phyloP scores from a whole-genome alignment of 2,329 filamentous ascomycete species.

The Neofusicoccum cordaticola region DNA sequence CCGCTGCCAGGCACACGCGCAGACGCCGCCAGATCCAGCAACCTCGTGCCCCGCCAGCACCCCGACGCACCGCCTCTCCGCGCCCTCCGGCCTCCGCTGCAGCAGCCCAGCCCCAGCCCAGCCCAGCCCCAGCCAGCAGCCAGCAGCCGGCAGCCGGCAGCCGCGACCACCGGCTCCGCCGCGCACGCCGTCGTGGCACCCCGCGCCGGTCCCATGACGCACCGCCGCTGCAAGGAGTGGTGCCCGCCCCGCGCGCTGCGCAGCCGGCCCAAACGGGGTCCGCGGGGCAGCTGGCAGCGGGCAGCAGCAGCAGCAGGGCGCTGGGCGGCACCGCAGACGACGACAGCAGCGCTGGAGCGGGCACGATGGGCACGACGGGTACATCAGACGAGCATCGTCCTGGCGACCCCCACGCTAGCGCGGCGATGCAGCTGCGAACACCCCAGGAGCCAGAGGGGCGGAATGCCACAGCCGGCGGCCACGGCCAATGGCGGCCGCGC shows the following conservation, averaged over 20 bases:
- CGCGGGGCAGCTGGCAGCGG: background rate
- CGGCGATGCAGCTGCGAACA: background rate
- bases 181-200: background rate
- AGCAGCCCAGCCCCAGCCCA: background rate
- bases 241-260: background rate
- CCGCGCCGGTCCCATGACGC: constrained; percentile 3
- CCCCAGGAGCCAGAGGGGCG: background rate
- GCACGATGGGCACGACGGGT: background rate
- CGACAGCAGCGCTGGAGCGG: background rate
- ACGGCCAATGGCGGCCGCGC: background rate
- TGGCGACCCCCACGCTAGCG: background rate
- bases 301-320: too few relatives aligned
- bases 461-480: background rate
- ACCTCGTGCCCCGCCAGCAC: background rate
- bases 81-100: background rate
- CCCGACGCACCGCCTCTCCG: background rate
- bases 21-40: background rate
- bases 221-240: background rate
- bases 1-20: background rate
- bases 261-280: too few relatives aligned
- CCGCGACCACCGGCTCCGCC: too few relatives aligned
- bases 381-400: background rate
- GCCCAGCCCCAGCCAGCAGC: too few relatives aligned
- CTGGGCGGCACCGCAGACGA: background rate
- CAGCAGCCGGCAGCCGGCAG: too few relatives aligned